Conservation (phyloP, 164 flowering plant genomes). For the Santalum album region DNA sequence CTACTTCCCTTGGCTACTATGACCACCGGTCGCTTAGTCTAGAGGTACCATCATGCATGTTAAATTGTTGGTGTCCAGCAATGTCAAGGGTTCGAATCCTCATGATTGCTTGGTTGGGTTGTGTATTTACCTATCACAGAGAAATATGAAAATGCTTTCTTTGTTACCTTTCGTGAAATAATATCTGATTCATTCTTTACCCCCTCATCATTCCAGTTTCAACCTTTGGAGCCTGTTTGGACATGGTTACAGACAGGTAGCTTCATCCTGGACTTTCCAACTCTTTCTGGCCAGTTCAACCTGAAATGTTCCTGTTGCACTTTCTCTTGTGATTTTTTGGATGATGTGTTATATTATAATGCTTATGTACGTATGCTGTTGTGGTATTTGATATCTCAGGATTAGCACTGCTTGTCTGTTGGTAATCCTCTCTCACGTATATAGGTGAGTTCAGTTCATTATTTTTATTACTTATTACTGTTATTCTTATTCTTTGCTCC, state of each 20-base stretch:
- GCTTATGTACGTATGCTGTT: neutral
- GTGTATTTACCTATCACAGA: too few relatives aligned
- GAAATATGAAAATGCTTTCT: too few relatives aligned
- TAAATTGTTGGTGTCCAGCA: too few relatives aligned
- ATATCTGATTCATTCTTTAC: neutral
- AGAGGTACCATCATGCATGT: too few relatives aligned
- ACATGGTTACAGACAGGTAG: conserved; percentile 97
- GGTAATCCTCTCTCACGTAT: conserved; percentile 83
- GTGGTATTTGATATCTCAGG: conserved; percentile 34
- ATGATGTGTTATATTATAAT: neutral
- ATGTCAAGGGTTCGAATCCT: too few relatives aligned
- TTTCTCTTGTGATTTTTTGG: neutral
- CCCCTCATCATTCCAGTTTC: conserved; percentile 41
- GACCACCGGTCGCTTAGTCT: too few relatives aligned
- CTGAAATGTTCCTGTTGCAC: neutral
- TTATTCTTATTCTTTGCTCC: too few relatives aligned
- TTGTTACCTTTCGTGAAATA: too few relatives aligned
- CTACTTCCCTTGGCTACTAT: neutral
- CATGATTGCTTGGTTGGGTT: too few relatives aligned
- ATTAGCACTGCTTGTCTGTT: conserved; percentile 93
- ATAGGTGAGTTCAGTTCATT: conserved; percentile 38
- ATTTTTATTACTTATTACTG: too few relatives aligned
- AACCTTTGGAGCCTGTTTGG: conserved; percentile 96
- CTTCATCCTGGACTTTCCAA: neutral
- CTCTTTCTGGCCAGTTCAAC: too few relatives aligned